Conservation (phyloP, 768 basidiomycete species). For the Cantharellus anzutake region DNA sequence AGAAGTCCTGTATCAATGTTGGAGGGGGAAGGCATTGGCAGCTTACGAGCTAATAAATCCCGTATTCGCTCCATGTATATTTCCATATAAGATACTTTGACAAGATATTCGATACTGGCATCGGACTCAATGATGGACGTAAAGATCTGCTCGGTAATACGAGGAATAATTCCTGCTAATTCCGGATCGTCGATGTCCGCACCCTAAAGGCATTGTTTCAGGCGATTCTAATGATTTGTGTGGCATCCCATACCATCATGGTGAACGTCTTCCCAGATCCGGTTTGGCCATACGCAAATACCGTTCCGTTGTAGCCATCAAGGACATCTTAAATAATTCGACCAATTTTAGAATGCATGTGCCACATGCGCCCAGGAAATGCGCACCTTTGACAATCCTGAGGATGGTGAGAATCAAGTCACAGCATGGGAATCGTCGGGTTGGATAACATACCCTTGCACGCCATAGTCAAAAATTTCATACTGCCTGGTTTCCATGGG, state of each 20-base stretch:
- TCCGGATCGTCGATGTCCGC: constrained; percentile 93
- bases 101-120: constrained; percentile 88
- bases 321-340: constrained; percentile 54
- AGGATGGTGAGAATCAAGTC: constrained; percentile 3
- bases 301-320: constrained; percentile 81
- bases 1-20: not conserved
- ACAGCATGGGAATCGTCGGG: constrained; percentile 1
- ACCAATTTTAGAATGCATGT: not conserved
- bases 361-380: not conserved
- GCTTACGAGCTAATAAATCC: constrained; percentile 87
- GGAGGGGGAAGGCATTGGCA: not conserved
- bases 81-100: constrained; percentile 99
- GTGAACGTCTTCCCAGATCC: constrained; percentile 88
- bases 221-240: constrained; percentile 5
- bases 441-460: constrained; percentile 57
- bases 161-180: constrained; percentile 88
- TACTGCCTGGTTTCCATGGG: constrained; percentile 77
- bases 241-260: constrained; percentile 62
- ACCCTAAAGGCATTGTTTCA: constrained; percentile 33
- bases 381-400: constrained; percentile 74
- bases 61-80: constrained; percentile 94
- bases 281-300: constrained; percentile 51
- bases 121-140: constrained; percentile 94
- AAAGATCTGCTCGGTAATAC: constrained; percentile 98
- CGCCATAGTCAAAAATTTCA: constrained; percentile 96